phyloP scores from a whole-genome alignment of 805 yeast genomes.

The Monosporozyma siamensis region DNA sequence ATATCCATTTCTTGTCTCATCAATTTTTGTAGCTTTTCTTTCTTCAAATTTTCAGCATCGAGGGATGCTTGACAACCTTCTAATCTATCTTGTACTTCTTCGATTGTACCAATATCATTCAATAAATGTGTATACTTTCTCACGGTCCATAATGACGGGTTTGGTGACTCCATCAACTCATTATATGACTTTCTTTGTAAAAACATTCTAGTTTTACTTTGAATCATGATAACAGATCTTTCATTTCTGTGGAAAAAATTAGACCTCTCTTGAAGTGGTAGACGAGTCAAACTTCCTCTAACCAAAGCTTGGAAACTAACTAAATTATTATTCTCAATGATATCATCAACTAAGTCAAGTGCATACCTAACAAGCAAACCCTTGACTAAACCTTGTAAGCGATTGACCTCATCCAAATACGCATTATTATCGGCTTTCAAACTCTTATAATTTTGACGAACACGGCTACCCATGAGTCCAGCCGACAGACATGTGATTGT shows the following conservation, averaged over 20 bases:
- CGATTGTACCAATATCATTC: slow-evolving; percentile 63
- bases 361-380: slow-evolving; percentile 55
- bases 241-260: slow-evolving; percentile 47
- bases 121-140: slow-evolving; percentile 67
- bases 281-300: slow-evolving; percentile 41
- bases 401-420: slow-evolving; percentile 24
- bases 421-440: neutral
- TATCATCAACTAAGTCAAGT: slow-evolving; percentile 45
- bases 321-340: slow-evolving; percentile 37
- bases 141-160: slow-evolving; percentile 73
- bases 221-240: slow-evolving; percentile 59
- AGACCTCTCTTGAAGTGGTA: slow-evolving; percentile 26
- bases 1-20: slow-evolving; percentile 72
- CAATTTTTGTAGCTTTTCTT: slow-evolving; percentile 63
- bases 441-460: slow-evolving; percentile 1
- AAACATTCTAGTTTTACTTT: slow-evolving; percentile 60
- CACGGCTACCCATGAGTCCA: slow-evolving; percentile 7
- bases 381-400: slow-evolving; percentile 50
- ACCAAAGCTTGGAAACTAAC: slow-evolving; percentile 43
- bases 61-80: slow-evolving; percentile 61
- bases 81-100: slow-evolving; percentile 62
- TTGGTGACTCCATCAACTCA: slow-evolving; percentile 54
- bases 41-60: slow-evolving; percentile 56
- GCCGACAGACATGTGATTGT: slow-evolving; percentile 10
- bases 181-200: slow-evolving; percentile 65